phyloP scores from a whole-genome alignment of 2,329 filamentous ascomycete genomes.

The Beauveria sp. region DNA sequence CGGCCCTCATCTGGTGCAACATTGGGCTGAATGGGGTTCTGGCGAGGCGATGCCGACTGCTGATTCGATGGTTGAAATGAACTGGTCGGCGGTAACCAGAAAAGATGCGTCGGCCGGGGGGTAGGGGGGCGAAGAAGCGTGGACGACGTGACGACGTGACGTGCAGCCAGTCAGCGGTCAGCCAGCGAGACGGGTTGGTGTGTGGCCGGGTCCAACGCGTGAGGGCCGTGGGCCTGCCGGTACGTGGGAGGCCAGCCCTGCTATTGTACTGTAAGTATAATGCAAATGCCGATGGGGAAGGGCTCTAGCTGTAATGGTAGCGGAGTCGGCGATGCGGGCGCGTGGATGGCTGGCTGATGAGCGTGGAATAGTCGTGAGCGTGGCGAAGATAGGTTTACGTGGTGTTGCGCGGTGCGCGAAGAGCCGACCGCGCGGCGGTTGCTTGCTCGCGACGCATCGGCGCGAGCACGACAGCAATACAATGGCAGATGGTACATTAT shows the following conservation, averaged over 20 bases:
- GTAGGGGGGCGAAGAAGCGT: background rate
- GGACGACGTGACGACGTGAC: background rate
- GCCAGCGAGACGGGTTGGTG: background rate
- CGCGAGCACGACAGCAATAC: background rate
- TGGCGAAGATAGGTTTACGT: background rate
- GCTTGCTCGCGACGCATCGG: background rate
- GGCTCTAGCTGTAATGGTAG: background rate
- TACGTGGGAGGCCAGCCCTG: background rate
- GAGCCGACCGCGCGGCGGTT: background rate
- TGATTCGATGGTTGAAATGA: conserved; percentile 4
- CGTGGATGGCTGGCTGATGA: background rate
- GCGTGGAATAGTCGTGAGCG: background rate
- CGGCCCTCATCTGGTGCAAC: conserved; percentile 2
- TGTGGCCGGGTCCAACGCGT: background rate
- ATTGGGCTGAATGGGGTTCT: background rate
- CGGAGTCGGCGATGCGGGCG: background rate
- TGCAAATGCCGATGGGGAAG: background rate
- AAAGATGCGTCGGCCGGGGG: background rate
- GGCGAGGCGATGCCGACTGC: background rate
- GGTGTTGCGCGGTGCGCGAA: background rate
- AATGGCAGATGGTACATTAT: background rate
- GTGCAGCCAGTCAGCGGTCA: conserved; percentile 10
- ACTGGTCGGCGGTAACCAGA: conserved; percentile 10
- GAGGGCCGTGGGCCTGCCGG: background rate
- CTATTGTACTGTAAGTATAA: too few relatives aligned